A percentile compares a stretch with the other conserved stretches of the same genome.
phyloP scores from a whole-genome alignment of 2,329 filamentous ascomycete species.

The Fusarium mangiferae region DNA sequence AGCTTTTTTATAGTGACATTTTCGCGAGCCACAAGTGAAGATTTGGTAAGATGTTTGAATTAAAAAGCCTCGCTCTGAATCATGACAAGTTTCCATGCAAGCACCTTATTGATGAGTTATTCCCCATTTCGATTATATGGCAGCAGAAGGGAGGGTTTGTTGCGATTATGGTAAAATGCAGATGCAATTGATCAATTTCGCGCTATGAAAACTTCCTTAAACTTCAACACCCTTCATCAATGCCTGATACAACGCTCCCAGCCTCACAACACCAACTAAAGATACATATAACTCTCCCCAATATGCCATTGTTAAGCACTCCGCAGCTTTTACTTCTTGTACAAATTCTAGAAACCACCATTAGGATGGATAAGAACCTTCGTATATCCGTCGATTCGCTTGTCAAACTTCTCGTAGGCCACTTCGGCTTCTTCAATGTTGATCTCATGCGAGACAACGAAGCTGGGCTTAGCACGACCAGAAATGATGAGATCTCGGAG shows the following conservation, averaged over 20 bases:
- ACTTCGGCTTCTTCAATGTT: slow-evolving; percentile 68
- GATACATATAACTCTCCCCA: not conserved
- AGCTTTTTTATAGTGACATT: not conserved
- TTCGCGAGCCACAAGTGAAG: not conserved
- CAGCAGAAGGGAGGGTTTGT: not conserved
- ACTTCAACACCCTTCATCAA: not conserved
- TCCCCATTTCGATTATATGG: not conserved
- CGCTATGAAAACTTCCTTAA: not conserved
- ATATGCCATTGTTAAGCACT: not conserved
- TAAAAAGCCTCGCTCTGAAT: not conserved
- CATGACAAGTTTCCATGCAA: not conserved
- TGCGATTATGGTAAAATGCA: not conserved
- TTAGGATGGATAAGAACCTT: slow-evolving; percentile 76
- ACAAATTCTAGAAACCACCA: slow-evolving; percentile 50
- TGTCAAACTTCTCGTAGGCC: slow-evolving; percentile 74
- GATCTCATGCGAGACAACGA: slow-evolving; percentile 74
- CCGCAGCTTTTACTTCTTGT: not conserved
- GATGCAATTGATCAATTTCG: not conserved
- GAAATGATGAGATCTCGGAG: slow-evolving; percentile 72
- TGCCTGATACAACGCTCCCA: not conserved
- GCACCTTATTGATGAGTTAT: not conserved
- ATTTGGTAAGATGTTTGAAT: not conserved
- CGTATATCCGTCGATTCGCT: slow-evolving; percentile 72
- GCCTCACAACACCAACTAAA: not conserved
- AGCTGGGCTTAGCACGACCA: slow-evolving; percentile 72